A percentile compares a stretch with the other conserved stretches of the same genome.
phyloP scores from a whole-genome alignment of 306 rosid genomes.

The Cicer cuneatum region DNA sequence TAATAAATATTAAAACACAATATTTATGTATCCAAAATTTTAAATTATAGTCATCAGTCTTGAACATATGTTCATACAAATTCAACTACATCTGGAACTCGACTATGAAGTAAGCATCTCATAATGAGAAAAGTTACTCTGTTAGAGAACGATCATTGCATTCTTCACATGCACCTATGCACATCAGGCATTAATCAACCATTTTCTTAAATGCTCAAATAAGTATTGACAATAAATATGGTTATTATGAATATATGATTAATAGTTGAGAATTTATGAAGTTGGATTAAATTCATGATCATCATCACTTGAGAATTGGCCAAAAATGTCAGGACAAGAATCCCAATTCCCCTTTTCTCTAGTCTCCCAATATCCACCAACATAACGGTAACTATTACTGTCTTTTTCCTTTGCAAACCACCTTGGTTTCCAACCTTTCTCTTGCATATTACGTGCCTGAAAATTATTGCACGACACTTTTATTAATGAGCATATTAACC shows the following conservation, averaged over 20 bases:
- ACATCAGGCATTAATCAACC: conserved; percentile 26
- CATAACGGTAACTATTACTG: conserved; percentile 60
- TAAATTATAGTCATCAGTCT: no score
- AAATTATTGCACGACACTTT: conserved; percentile 16
- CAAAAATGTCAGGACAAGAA: conserved; percentile 80
- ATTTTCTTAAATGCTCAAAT: conserved; percentile 19
- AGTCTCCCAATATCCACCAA: conserved; percentile 94
- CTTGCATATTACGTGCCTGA: conserved; percentile 91
- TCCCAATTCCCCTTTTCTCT: conserved; percentile 80
- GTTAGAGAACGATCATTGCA: conserved; percentile 23
- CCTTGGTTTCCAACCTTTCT: conserved; percentile 91
- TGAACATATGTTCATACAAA: background rate
- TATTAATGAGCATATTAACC: conserved; percentile 12
- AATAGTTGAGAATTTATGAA: conserved; percentile 17
- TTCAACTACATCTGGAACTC: background rate
- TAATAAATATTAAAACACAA: no score
- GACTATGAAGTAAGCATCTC: background rate
- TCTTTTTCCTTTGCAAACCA: conserved; percentile 85
- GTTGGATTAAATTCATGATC: conserved; percentile 42
- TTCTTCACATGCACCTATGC: conserved; percentile 10
- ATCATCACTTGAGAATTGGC: conserved; percentile 57
- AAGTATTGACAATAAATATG: conserved; percentile 38
- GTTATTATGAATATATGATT: conserved; percentile 6
- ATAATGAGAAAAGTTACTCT: background rate
- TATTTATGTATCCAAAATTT: no score